A percentile compares a stretch with the other conserved stretches of the same genome.
These are phyloP conservation scores for Neurospora hispaniola DNA, from an alignment of 495 filamentous ascomycete genomes.

Conservation along the genomic window DNA sequence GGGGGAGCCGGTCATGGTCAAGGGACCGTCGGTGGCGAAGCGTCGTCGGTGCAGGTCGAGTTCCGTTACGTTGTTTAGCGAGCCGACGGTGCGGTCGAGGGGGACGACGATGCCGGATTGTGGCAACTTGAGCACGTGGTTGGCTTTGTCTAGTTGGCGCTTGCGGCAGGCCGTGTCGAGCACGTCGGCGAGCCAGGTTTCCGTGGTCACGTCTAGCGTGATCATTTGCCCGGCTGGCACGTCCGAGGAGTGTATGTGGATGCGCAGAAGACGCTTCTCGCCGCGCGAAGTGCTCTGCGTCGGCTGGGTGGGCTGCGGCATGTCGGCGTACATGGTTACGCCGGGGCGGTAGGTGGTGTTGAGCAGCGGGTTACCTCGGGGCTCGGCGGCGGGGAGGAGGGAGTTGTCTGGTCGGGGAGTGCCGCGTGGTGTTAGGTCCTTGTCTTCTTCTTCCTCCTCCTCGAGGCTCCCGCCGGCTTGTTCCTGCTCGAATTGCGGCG, in stretches of 20 bases:
- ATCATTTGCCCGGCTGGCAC: slow-evolving; percentile 48
- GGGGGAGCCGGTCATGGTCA: slow-evolving; percentile 67
- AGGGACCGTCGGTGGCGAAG: slow-evolving; percentile 68
- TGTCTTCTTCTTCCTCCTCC: slow-evolving; percentile 23
- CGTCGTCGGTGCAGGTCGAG: slow-evolving; percentile 81
- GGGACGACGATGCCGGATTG: slow-evolving; percentile 71
- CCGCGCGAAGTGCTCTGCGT: slow-evolving; percentile 42
- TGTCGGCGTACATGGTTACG: slow-evolving; percentile 49
- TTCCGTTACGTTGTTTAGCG: slow-evolving; percentile 71
- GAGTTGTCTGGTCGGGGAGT: slow-evolving; percentile 34
- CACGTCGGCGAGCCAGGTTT: slow-evolving; percentile 90
- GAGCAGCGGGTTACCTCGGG: slow-evolving; percentile 50
- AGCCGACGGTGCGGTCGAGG: slow-evolving; percentile 80
- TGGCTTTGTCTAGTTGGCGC: slow-evolving; percentile 79
- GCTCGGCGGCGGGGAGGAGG: slow-evolving; percentile 17
- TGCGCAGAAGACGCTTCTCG: slow-evolving; percentile 70
- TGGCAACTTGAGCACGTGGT: slow-evolving; percentile 78
- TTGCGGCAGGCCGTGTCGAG: slow-evolving; percentile 84
- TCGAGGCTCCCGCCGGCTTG: slow-evolving; percentile 30
- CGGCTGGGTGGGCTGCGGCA: slow-evolving; percentile 51
- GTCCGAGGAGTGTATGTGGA: slow-evolving; percentile 70
- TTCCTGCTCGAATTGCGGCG: slow-evolving; percentile 58
- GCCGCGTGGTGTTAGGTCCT: slow-evolving; percentile 29
- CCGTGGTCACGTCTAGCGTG: slow-evolving; percentile 76
- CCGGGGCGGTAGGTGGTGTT: slow-evolving; percentile 45